Evolutionary conservation across 805 yeast genomes (phyloP).

Genomic region (Monosporozyma unispora): DNA sequence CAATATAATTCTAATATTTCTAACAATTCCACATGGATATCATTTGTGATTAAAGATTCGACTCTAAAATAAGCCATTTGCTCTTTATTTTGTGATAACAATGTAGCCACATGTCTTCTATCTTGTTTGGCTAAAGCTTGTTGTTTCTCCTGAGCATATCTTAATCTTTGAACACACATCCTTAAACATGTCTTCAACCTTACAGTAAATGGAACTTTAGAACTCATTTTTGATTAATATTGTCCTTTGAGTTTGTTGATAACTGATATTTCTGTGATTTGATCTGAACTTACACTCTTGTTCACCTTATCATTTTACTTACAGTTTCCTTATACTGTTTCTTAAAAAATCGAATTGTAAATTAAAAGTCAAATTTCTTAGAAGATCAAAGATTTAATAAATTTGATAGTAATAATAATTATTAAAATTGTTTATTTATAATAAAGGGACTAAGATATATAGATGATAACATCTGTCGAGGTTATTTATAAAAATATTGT

Average conservation of each 20-base stretch:
- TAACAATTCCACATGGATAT: conserved; percentile 65
- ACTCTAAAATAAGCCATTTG: conserved; percentile 76
- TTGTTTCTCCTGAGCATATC: conserved; percentile 66
- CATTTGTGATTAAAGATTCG: conserved; percentile 77
- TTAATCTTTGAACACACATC: conserved; percentile 63
- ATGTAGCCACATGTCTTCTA: conserved; percentile 60
- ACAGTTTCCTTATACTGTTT: not conserved
- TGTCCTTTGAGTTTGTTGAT: not conserved
- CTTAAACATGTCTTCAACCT: conserved; percentile 34
- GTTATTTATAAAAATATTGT: no score
- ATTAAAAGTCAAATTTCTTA: not conserved
- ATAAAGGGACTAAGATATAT: not conserved
- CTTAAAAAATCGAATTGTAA: not conserved
- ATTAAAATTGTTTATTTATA: not conserved
- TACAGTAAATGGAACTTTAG: conserved; percentile 4
- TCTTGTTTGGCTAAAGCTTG: conserved; percentile 68
- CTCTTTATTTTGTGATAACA: conserved; percentile 61
- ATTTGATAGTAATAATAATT: not conserved
- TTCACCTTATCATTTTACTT: not conserved
- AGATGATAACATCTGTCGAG: not conserved
- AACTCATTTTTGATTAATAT: no score
- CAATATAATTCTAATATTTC: conserved; percentile 77
- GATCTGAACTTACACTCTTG: no score
- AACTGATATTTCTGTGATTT: no score
- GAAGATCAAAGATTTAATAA: not conserved